Conservation (phyloP, 176 grass and related monocot genomes). For the Aechmea fasciata region DNA sequence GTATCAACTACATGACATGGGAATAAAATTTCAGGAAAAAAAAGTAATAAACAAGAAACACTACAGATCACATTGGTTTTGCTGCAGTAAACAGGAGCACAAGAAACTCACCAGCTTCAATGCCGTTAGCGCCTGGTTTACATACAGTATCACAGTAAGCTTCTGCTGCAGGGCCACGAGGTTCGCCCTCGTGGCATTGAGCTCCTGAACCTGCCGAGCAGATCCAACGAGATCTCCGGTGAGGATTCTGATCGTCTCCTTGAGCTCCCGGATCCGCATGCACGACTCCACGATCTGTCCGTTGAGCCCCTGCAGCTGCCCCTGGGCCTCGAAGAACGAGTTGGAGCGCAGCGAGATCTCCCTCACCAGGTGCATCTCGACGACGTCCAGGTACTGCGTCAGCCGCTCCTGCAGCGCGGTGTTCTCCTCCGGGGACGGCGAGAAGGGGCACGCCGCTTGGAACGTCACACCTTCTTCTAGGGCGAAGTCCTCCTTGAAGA, state of each 20-base stretch:
- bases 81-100: background rate
- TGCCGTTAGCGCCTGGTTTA: conserved; percentile 64
- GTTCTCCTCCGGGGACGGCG: conserved; percentile 36
- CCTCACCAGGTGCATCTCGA: conserved; percentile 77
- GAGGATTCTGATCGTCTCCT: conserved; percentile 56
- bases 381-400: conserved; percentile 75
- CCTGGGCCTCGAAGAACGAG: conserved; percentile 88
- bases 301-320: conserved; percentile 48
- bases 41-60: too few relatives aligned
- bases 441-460: conserved; percentile 67
- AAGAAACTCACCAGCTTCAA: conserved; percentile 67
- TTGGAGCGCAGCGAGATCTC: conserved; percentile 75
- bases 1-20: too few relatives aligned
- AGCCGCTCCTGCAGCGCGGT: conserved; percentile 66
- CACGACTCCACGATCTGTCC: conserved; percentile 76
- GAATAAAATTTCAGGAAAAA: too few relatives aligned
- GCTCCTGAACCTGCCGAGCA: conserved; percentile 76
- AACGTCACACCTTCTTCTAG: conserved; percentile 90
- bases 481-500: conserved; percentile 92
- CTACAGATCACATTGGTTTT: background rate
- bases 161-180: conserved; percentile 77
- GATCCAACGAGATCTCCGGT: conserved; percentile 71
- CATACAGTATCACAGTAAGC: conserved; percentile 87
- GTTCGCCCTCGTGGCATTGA: conserved; percentile 63
- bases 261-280: conserved; percentile 67